Evolutionary conservation across 208 protist genomes (phyloP), one percentile per base, ranked within the genome.

Genomic region (Crithidia brevicula): DNA sequence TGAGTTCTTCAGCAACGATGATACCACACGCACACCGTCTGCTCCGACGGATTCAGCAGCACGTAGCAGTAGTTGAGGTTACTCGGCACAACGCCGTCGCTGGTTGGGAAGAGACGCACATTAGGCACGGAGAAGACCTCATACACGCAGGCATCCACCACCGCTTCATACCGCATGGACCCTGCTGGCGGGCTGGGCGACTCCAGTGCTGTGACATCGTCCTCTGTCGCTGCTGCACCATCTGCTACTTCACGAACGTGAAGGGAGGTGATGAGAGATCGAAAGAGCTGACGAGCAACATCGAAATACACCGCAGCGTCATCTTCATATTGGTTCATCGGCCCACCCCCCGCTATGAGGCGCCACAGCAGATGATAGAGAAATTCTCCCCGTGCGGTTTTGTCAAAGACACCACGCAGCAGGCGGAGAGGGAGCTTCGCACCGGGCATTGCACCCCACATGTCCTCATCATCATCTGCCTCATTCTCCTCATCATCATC

Each of bases 261-360:
- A 34, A 79, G 36, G 15, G 87, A 85, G 15, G 65, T 63, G 9
- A 94, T 72, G 22, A 91, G 43, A 20, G 61, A 13, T 2, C 79
- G 74, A 71, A 89, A 92, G 16, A 86, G 56, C 49, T 61, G 59
- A 3, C 81, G 50, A 0, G 77, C 70, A 2, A 76, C 81, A 40
- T 77, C 58, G 23, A 81, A 13, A 68, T 94, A 94, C 18, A 83
- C 65, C 16, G 46, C 51, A 9, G 91, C 79, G 34, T 91, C 76
- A 22, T 94, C 91, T 28, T 96, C 88, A 51, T 79, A 96, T 59
- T 96, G 88, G 47, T 93, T 94, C 70, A 89, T 74, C 20, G 69
- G 69, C 8, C 91, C 88, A 16, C 83, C 79, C 23, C 91, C 91
- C 1, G 82, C 81, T 31, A 91, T 58, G 25, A 96, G 75, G 10